Evolutionary conservation across 1,139 yeast species (phyloP).

Genomic region (Hansenula lynferdii): DNA sequence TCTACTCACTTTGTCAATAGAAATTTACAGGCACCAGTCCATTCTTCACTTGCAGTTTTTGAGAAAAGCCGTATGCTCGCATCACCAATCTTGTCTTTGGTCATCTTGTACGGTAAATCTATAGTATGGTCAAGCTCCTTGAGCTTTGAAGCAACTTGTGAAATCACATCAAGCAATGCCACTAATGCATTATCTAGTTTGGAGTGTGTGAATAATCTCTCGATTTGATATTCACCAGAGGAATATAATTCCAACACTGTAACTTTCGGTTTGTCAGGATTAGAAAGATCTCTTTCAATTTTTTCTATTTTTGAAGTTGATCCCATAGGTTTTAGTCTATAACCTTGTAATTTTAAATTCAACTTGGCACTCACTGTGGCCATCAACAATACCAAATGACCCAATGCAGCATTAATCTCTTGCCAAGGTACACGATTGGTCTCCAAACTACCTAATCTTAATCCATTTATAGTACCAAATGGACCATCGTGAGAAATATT

Average conservation of each 20-base stretch:
- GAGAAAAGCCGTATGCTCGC: slow-evolving; percentile 68
- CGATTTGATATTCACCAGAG: slow-evolving; percentile 23
- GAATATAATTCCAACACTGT: slow-evolving; percentile 16
- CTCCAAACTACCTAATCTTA: slow-evolving; percentile 65
- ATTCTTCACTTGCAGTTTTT: slow-evolving; percentile 59
- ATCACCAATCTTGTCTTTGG: slow-evolving; percentile 71
- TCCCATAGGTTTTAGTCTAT: slow-evolving; percentile 76
- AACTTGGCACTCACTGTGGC: slow-evolving; percentile 61
- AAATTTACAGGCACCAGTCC: slow-evolving; percentile 90
- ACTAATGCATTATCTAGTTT: slow-evolving; percentile 75
- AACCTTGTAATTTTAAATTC: slow-evolving; percentile 49
- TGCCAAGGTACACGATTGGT: slow-evolving; percentile 73
- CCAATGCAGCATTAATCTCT: slow-evolving; percentile 90
- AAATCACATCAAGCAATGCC: slow-evolving; percentile 60
- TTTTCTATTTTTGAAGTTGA: slow-evolving; percentile 77
- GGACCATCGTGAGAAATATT: slow-evolving; percentile 77
- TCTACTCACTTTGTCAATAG: slow-evolving; percentile 52
- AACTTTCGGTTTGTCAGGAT: slow-evolving; percentile 23
- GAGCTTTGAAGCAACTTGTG: slow-evolving; percentile 50
- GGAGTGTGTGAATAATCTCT: slow-evolving; percentile 64
- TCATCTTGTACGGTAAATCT: slow-evolving; percentile 66
- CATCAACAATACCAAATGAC: slow-evolving; percentile 70
- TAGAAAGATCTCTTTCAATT: slow-evolving; percentile 32
- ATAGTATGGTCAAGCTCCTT: slow-evolving; percentile 46
- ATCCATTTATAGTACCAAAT: slow-evolving; percentile 85